Conservation (phyloP, 2,329 filamentous ascomycete species). For the Botrytis cinerea region DNA sequence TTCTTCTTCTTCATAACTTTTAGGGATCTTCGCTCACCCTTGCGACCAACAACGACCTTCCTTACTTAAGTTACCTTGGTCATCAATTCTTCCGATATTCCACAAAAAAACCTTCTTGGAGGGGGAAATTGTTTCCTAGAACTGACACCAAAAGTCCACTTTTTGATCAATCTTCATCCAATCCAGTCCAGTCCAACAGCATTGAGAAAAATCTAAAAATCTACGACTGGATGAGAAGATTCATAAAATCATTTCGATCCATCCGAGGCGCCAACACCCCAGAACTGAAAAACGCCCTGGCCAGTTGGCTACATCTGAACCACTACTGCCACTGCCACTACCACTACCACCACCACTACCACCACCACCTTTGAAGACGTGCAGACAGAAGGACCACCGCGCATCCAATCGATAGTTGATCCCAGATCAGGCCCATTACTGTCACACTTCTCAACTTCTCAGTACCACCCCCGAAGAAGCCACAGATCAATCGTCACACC, state of each 20-base stretch:
- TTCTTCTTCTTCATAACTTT: background rate
- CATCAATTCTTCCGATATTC: constrained; percentile 9
- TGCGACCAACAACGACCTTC: constrained; percentile 10
- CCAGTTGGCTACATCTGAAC: constrained; percentile 10
- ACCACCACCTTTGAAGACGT: constrained; percentile 1
- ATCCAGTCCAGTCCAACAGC: background rate
- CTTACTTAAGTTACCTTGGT: background rate
- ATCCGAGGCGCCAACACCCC: constrained; percentile 20
- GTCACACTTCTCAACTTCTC: background rate
- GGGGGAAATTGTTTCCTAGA: background rate
- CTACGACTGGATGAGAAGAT: background rate
- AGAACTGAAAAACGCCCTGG: constrained; percentile 12
- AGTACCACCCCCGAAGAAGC: background rate
- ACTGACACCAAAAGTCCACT: background rate
- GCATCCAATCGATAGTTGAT: constrained; percentile 17
- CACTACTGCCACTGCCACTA: constrained; percentile 5
- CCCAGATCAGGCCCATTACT: background rate
- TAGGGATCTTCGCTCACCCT: constrained; percentile 10
- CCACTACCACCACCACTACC: constrained; percentile 6
- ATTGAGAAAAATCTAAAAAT: background rate
- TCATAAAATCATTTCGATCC: background rate
- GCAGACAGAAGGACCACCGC: background rate
- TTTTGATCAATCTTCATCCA: background rate
- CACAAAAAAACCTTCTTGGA: background rate
- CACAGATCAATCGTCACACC: background rate